Percentiles rank a stretch among this genome's conserved stretches.
These are phyloP conservation scores for Trypanosoma avium DNA, from an alignment of 208 protist species.

Conservation along the genomic window DNA sequence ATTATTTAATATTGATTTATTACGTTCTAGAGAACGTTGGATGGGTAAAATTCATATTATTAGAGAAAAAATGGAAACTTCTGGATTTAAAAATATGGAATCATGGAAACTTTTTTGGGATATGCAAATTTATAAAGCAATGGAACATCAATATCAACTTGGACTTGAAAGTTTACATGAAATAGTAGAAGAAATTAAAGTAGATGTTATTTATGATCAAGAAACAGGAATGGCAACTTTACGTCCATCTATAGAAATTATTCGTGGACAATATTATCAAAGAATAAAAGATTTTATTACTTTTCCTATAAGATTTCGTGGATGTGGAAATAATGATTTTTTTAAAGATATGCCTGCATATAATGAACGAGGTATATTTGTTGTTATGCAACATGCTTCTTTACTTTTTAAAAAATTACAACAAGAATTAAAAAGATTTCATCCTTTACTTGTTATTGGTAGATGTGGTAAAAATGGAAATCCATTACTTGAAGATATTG, in stretches of 20 bases:
- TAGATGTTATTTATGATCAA: constrained; percentile 90
- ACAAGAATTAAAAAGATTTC: constrained; percentile 85
- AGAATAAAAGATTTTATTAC: constrained; percentile 95
- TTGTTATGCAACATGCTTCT: constrained; percentile 92
- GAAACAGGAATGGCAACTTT: constrained; percentile 75
- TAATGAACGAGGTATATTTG: constrained; percentile 86
- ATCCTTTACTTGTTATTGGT: constrained; percentile 91
- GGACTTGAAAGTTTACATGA: constrained; percentile 94
- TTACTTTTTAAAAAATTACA: constrained; percentile 89
- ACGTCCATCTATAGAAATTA: constrained; percentile 89
- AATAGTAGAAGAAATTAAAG: constrained; percentile 88
- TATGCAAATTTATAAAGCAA: constrained; percentile 97
- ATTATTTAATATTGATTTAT: constrained; percentile 93
- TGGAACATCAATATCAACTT: constrained; percentile 95
- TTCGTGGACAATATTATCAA: constrained; percentile 94
- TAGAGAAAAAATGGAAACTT: constrained; percentile 82
- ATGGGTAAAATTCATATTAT: constrained; percentile 85
- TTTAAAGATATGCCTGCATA: constrained; percentile 90
- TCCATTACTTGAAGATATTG: constrained; percentile 88
- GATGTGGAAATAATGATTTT: constrained; percentile 80
- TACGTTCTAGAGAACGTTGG: constrained; percentile 93
- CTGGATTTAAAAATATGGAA: constrained; percentile 90
- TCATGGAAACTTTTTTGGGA: constrained; percentile 97
- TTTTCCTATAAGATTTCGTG: constrained; percentile 92
- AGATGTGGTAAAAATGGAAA: constrained; percentile 68